Evolutionary conservation across 345 rosid genomes (phyloP).

Genomic region (Gynandropsis gynandra): DNA sequence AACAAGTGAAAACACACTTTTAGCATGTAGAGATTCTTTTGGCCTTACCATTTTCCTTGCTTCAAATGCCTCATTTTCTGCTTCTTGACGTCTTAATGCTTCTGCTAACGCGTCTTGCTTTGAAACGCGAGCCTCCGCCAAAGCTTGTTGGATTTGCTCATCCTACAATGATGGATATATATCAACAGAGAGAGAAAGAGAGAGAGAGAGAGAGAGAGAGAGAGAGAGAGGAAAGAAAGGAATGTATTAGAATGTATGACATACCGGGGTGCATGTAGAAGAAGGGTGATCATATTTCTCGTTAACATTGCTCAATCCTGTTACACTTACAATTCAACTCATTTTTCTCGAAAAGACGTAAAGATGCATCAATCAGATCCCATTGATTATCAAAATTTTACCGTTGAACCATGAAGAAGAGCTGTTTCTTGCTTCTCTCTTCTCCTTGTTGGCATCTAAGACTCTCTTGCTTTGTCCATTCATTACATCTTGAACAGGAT

Average conservation of each 20-base stretch:
- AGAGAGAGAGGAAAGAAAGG: neutral
- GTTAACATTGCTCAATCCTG: no score
- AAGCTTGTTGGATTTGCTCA: conserved; percentile 45
- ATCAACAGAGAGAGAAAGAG: conserved; percentile 12
- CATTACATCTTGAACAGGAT: conserved; percentile 33
- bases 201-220: conserved; percentile 4
- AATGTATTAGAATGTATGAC: conserved; percentile 11
- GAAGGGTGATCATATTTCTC: no score
- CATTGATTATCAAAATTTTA: conserved; percentile 6
- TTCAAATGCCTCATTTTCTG: conserved; percentile 47
- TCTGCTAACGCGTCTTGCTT: conserved; percentile 46
- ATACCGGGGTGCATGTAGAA: neutral
- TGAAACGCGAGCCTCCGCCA: conserved; percentile 47
- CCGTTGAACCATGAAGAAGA: neutral
- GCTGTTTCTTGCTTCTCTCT: neutral
- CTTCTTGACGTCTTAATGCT: conserved; percentile 41
- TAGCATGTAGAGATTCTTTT: no score
- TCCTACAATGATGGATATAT: conserved; percentile 40
- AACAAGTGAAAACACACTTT: no score
- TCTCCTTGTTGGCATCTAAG: neutral
- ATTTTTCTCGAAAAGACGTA: no score
- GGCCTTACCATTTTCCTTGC: conserved; percentile 42
- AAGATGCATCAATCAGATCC: neutral
- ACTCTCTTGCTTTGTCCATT: conserved; percentile 19
- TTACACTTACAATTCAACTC: no score